Evolutionary conservation across 106 monocot genomes (phyloP), one percentile per base, ranked within the genome.

Genomic region (Cymbidium sinense): DNA sequence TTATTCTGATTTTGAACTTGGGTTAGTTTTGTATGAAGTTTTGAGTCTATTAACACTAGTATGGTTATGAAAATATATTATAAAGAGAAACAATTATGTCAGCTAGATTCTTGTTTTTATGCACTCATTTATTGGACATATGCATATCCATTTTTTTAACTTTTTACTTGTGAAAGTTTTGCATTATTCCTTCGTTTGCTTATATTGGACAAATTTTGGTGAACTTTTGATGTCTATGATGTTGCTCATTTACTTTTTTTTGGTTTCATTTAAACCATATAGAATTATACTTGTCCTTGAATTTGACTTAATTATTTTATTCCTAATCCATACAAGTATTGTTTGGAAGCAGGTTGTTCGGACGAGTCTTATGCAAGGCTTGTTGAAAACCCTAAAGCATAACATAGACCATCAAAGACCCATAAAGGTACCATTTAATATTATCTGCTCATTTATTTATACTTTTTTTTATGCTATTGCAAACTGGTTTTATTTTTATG

Each of bases 381-480:
- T 95, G 70, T 80, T 95, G 73, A 95, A 92, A 76, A 85, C 92
- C 47, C 18, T 98, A 73, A 94, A 88, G 80, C 89, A 92, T 79
- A 98, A 98, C 78, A 89, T 86, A 55, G 92, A 92, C 51, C 88
- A 92, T 83, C 86, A 88, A 65, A 92, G 87, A 72, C 94, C 98
- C 20, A 90, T 98, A 80, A 92, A 94, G 88, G 98, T 94, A 84
- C 54, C 21, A n/a, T 61, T 44, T 67, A 9, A 67, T 2, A 27
- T 62, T 10, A 62, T 11, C 0, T 62, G 25, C 61, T 62, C 9
- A 62, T 27, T 62, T 25, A 28, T 62, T 4, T 4, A 54, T 19
- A 54, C 18, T 54, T 54, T 17, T n/a, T 54, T 4, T 17, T 17
- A 54, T 54, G 3, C 5, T 54, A 54, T 0, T 54, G 18, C 54